Percentiles rank a stretch among this genome's conserved stretches.
phyloP scores from a whole-genome alignment of 164 flowering plant species.

The Liriodendron chinense region DNA sequence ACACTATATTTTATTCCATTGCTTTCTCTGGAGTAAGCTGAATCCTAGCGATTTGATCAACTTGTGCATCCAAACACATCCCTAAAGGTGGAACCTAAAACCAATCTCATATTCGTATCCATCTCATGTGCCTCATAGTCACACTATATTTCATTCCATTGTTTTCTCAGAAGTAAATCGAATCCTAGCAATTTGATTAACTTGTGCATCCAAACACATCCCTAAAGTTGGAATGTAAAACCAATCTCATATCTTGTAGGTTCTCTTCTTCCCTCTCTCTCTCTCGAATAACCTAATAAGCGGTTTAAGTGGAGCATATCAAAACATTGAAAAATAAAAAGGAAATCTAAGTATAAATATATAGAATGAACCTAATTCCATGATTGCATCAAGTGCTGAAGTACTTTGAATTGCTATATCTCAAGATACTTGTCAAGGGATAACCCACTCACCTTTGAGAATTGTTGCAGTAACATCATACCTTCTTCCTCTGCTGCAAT shows the following conservation, averaged over 20 bases:
- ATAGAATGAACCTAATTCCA: neutral
- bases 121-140: too few species aligned
- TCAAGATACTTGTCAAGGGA: neutral
- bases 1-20: too few species aligned
- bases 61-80: neutral
- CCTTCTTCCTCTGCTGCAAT: conserved; percentile 72
- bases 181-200: too few species aligned
- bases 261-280: too few species aligned
- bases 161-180: too few species aligned
- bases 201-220: too few species aligned
- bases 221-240: too few species aligned
- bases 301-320: neutral
- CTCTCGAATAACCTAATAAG: neutral
- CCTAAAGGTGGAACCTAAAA: neutral
- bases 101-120: too few species aligned
- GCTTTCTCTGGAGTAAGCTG: neutral
- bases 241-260: too few species aligned
- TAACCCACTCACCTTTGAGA: conserved; percentile 38
- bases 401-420: neutral
- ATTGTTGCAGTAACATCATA: conserved; percentile 41
- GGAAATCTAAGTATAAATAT: neutral
- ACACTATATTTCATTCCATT: too few species aligned
- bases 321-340: neutral
- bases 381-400: neutral
- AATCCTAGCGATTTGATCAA: too few species aligned